Percentiles rank a stretch among this genome's conserved stretches.
Conservation (phyloP, 1,284 basidiomycete genomes). For the Fomitopsis palustris region DNA sequence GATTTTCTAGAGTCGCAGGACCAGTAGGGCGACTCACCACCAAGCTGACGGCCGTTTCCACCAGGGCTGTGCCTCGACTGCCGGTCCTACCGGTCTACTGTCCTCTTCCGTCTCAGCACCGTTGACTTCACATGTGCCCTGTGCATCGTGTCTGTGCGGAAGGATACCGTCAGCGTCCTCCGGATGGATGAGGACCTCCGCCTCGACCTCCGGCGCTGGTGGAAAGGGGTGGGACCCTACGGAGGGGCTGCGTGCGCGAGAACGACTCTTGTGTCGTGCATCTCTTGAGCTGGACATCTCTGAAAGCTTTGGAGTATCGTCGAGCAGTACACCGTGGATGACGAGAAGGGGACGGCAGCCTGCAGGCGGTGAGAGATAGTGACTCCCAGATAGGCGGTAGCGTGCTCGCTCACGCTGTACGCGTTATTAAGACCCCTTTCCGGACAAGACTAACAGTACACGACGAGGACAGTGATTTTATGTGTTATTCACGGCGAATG, state of each 20-base stretch:
- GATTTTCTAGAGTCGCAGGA: neutral
- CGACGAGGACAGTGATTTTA: no score
- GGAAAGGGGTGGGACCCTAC: slow-evolving; percentile 22
- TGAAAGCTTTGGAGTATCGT: neutral
- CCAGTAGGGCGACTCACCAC: slow-evolving; percentile 50
- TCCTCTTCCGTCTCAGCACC: slow-evolving; percentile 25
- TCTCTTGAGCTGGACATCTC: slow-evolving; percentile 13
- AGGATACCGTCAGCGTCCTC: slow-evolving; percentile 45
- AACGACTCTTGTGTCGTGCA: slow-evolving; percentile 16
- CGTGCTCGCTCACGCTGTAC: neutral
- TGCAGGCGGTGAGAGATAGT: neutral
- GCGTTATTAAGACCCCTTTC: neutral
- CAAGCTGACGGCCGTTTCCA: slow-evolving; percentile 65
- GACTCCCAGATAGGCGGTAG: neutral
- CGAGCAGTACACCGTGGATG: neutral
- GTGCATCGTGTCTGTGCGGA: slow-evolving; percentile 34
- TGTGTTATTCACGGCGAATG: no score
- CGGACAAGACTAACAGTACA: neutral
- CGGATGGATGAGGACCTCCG: slow-evolving; percentile 38
- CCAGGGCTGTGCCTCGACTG: slow-evolving; percentile 42
- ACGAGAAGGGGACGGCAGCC: neutral
- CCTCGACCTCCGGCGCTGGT: slow-evolving; percentile 20
- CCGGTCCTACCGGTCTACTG: neutral
- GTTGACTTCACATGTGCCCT: slow-evolving; percentile 14
- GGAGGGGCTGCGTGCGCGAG: slow-evolving; percentile 21